These are phyloP conservation scores for Penicillium longicatenatum DNA, from an alignment of 495 filamentous ascomycete species.

Conservation along the genomic window DNA sequence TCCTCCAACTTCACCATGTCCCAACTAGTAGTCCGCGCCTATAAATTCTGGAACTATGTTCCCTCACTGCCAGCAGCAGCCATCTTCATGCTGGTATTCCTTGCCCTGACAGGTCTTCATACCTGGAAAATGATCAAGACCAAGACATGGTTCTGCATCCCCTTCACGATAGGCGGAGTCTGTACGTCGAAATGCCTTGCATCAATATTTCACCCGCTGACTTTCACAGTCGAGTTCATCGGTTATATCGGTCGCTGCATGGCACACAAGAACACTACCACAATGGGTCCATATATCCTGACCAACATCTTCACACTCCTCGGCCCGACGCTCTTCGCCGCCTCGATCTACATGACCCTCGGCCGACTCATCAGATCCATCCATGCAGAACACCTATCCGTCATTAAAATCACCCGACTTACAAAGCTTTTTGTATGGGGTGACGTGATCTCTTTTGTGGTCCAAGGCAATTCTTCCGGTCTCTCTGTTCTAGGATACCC, in stretches of 20 bases:
- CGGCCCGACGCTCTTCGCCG: background rate
- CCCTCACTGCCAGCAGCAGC: slow-evolving; percentile 51
- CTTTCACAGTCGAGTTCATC: slow-evolving; percentile 43
- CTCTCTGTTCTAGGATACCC: slow-evolving; percentile 12
- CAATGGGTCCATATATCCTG: slow-evolving; percentile 10
- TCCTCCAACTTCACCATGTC: slow-evolving; percentile 4
- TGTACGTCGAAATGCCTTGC: slow-evolving; percentile 20
- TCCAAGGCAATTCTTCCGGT: slow-evolving; percentile 15
- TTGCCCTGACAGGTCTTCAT: slow-evolving; percentile 42
- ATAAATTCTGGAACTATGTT: slow-evolving; percentile 20
- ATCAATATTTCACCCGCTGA: too few relatives aligned
- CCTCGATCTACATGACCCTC: slow-evolving; percentile 29
- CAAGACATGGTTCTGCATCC: slow-evolving; percentile 16
- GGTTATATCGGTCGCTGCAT: slow-evolving; percentile 43
- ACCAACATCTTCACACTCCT: background rate
- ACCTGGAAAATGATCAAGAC: slow-evolving; percentile 20
- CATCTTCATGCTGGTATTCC: slow-evolving; percentile 52
- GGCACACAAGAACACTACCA: slow-evolving; percentile 19
- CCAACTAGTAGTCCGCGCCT: slow-evolving; percentile 4
- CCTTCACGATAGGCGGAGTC: slow-evolving; percentile 20
- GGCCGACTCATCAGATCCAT: slow-evolving; percentile 46
- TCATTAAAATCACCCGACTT: slow-evolving; percentile 7
- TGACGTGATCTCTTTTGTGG: slow-evolving; percentile 20
- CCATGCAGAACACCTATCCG: slow-evolving; percentile 47
- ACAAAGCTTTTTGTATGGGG: slow-evolving; percentile 25